phyloP scores from a whole-genome alignment of 2,329 filamentous ascomycete species.

The Hypoxylon sp. region DNA sequence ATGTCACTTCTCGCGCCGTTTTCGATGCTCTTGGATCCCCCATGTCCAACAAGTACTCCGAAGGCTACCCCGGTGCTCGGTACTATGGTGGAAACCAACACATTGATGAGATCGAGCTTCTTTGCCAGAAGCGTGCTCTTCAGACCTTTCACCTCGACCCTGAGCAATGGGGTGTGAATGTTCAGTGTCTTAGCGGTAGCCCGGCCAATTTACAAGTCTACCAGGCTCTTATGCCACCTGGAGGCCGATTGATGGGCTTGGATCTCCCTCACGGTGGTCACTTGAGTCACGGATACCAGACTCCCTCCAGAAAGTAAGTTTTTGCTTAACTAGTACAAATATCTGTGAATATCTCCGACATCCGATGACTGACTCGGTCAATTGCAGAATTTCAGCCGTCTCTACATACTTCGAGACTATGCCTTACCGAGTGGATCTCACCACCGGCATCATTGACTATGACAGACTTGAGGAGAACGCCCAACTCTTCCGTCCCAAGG shows the following conservation, averaged over 20 bases:
- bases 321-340: conserved; percentile 61
- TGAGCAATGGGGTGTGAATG: conserved; percentile 97
- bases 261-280: conserved; percentile 96
- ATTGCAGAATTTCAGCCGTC: conserved; percentile 83
- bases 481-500: conserved; percentile 92
- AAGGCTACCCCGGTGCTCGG: conserved; percentile 96
- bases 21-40: conserved; percentile 96
- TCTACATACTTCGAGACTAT: conserved; percentile 99
- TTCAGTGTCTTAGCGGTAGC: conserved; percentile 92
- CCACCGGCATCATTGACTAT: conserved; percentile 98
- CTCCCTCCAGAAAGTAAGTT: conserved; percentile 81
- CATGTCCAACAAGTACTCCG: conserved; percentile 99
- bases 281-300: conserved; percentile 98
- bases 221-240: conserved; percentile 95
- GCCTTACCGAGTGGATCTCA: conserved; percentile 90
- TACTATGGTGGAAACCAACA: conserved; percentile 99
- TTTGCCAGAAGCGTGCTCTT: conserved; percentile 95
- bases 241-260: conserved; percentile 96
- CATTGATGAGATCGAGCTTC: conserved; percentile 95
- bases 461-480: conserved; percentile 92
- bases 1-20: conserved; percentile 98
- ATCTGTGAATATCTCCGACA: conserved; percentile 38
- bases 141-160: conserved; percentile 89
- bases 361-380: conserved; percentile 56
- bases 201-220: conserved; percentile 99